phyloP scores from a whole-genome alignment of 2,329 filamentous ascomycete genomes.

The Exserohilum turcica region DNA sequence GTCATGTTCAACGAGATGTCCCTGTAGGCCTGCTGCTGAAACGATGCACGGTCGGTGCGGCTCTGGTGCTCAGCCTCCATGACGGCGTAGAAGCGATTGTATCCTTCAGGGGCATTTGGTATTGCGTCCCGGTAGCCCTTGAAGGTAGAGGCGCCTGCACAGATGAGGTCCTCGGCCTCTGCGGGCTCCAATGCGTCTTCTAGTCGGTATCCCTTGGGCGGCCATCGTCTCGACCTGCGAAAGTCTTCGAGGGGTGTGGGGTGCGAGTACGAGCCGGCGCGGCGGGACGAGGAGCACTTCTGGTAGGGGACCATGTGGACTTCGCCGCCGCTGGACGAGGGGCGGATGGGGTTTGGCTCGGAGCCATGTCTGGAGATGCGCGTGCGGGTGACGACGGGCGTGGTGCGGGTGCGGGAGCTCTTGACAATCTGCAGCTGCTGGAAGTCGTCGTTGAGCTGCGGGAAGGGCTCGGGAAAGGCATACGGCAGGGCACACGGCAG shows the following conservation, averaged over 20 bases:
- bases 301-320: conserved; percentile 33
- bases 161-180: conserved; percentile 48
- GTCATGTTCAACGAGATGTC: conserved; percentile 48
- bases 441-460: conserved; percentile 30
- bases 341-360: conserved; percentile 36
- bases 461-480: conserved; percentile 35
- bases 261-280: conserved; percentile 46
- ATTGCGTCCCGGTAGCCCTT: conserved; percentile 48
- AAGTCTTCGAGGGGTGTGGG: conserved; percentile 47
- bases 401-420: conserved; percentile 39
- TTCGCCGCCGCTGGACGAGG: conserved; percentile 43
- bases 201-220: conserved; percentile 45
- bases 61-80: conserved; percentile 47
- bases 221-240: conserved; percentile 46
- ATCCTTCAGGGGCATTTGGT: conserved; percentile 43
- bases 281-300: conserved; percentile 29
- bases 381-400: conserved; percentile 42
- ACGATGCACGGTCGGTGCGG: conserved; percentile 46
- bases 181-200: conserved; percentile 38
- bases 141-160: conserved; percentile 48
- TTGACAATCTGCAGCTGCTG: conserved; percentile 37
- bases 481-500: conserved; percentile 30
- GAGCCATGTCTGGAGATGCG: conserved; percentile 46
- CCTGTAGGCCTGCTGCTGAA: conserved; percentile 43
- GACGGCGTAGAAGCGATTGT: conserved; percentile 49